phyloP scores from a whole-genome alignment of 371 early-diverging fungal species.

The Mortierella sp. region DNA sequence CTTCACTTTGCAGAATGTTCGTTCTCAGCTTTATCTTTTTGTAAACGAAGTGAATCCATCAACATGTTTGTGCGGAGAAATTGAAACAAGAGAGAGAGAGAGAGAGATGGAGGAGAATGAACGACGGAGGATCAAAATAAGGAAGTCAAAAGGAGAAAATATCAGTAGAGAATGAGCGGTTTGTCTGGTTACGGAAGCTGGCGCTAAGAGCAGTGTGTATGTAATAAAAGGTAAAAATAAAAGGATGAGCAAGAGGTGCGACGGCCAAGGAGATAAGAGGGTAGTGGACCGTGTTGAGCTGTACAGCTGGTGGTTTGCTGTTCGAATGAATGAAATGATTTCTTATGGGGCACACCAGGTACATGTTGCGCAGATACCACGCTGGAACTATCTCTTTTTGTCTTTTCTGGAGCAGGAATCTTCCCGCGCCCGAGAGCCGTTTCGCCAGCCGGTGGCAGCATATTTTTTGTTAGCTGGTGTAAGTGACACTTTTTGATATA shows the following conservation, averaged over 20 bases:
- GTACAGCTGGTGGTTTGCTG: too few relatives aligned
- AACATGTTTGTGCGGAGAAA: slow-evolving; percentile 1
- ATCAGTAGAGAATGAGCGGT: not conserved
- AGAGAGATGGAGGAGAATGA: not conserved
- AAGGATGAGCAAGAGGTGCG: not conserved
- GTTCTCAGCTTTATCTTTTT: slow-evolving; percentile 9
- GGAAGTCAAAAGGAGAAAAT: not conserved
- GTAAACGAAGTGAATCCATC: not conserved
- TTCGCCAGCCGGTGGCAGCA: not conserved
- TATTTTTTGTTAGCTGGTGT: not conserved
- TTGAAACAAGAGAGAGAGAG: not conserved
- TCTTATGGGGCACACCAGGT: not conserved
- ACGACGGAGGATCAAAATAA: slow-evolving; percentile 3
- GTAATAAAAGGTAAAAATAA: not conserved
- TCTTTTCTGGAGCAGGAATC: slow-evolving; percentile 6
- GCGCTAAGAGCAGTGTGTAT: too few relatives aligned
- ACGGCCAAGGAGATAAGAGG: not conserved
- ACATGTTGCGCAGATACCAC: slow-evolving; percentile 7
- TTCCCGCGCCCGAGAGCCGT: slow-evolving; percentile 15
- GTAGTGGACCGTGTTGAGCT: slow-evolving; percentile 16
- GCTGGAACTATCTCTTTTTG: slow-evolving; percentile 7
- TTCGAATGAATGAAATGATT: not conserved
- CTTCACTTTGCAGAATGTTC: not conserved
- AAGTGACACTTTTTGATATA: not conserved
- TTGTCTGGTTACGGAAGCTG: slow-evolving; percentile 7